Evolutionary conservation across 2,329 filamentous ascomycete genomes (phyloP).

Genomic region (Fusarium subglutinans): DNA sequence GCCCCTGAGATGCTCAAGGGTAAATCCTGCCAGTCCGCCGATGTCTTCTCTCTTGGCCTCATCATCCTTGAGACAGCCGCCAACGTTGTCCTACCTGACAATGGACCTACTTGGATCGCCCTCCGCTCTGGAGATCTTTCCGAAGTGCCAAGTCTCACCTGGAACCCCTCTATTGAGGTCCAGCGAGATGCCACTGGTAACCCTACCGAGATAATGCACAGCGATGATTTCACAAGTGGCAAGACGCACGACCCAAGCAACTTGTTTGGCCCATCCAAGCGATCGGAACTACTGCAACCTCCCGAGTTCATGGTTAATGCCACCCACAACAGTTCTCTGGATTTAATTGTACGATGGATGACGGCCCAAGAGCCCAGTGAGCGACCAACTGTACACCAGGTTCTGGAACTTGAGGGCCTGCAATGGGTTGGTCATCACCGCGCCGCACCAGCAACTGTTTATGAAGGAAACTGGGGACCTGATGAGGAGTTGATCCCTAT

Average conservation of each 20-base stretch:
- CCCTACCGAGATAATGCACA: slow-evolving; percentile 51
- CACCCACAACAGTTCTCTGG: slow-evolving; percentile 77
- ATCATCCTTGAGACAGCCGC: slow-evolving; percentile 95
- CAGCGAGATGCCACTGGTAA: slow-evolving; percentile 75
- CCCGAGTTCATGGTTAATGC: slow-evolving; percentile 90
- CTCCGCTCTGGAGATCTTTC: slow-evolving; percentile 89
- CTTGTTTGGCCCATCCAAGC: slow-evolving; percentile 57
- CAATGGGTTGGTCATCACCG: slow-evolving; percentile 82
- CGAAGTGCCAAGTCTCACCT: slow-evolving; percentile 87
- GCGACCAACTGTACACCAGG: slow-evolving; percentile 77
- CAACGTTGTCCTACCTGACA: slow-evolving; percentile 93
- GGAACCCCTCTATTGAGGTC: slow-evolving; percentile 76
- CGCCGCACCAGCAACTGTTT: slow-evolving; percentile 90
- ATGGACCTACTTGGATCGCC: slow-evolving; percentile 90
- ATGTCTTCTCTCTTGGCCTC: slow-evolving; percentile 92
- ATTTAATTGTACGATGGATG: slow-evolving; percentile 88
- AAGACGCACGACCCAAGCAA: slow-evolving; percentile 48
- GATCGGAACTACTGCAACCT: slow-evolving; percentile 66
- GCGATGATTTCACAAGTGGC: slow-evolving; percentile 46
- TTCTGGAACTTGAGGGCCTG: slow-evolving; percentile 78
- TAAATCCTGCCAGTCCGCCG: slow-evolving; percentile 87
- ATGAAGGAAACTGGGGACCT: slow-evolving; percentile 95
- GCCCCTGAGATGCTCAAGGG: slow-evolving; percentile 91
- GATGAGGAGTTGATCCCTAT: slow-evolving; percentile 61
- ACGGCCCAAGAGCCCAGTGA: slow-evolving; percentile 77